Evolutionary conservation across 129 eudicot species (phyloP).

Genomic region (Centaurea solstitialis): DNA sequence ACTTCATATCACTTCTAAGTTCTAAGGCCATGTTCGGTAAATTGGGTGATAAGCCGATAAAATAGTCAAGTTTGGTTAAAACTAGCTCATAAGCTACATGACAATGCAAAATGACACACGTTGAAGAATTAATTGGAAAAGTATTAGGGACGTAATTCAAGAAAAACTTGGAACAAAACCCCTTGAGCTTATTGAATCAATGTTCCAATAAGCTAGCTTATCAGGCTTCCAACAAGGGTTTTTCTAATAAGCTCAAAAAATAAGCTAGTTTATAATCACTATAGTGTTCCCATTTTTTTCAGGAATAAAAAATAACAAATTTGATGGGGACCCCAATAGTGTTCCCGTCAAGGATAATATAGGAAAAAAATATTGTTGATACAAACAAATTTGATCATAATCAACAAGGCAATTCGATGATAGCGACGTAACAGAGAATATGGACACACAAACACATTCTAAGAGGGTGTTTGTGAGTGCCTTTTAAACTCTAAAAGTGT

Average conservation of each 20-base stretch:
- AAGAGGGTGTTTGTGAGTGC: no score
- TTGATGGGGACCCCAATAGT: neutral
- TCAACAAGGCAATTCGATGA: neutral
- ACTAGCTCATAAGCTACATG: neutral
- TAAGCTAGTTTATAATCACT: neutral
- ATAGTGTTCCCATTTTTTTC: no score
- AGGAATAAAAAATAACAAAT: no score
- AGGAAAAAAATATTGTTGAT: no score
- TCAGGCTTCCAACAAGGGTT: neutral
- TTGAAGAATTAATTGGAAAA: neutral
- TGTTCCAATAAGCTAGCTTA: neutral
- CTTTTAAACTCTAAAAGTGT: no score
- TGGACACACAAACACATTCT: no score
- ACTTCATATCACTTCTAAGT: neutral
- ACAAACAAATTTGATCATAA: neutral
- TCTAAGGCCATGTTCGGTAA: neutral
- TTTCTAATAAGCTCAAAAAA: neutral
- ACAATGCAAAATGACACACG: neutral
- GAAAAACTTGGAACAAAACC: neutral
- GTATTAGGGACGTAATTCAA: neutral
- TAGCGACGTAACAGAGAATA: neutral
- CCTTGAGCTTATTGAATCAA: neutral
- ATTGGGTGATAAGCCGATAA: neutral
- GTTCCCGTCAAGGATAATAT: neutral
- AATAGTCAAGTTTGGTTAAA: neutral